Evolutionary conservation across 2,329 filamentous ascomycete genomes (phyloP).

Genomic region (Ceratocystis harringtonii): DNA sequence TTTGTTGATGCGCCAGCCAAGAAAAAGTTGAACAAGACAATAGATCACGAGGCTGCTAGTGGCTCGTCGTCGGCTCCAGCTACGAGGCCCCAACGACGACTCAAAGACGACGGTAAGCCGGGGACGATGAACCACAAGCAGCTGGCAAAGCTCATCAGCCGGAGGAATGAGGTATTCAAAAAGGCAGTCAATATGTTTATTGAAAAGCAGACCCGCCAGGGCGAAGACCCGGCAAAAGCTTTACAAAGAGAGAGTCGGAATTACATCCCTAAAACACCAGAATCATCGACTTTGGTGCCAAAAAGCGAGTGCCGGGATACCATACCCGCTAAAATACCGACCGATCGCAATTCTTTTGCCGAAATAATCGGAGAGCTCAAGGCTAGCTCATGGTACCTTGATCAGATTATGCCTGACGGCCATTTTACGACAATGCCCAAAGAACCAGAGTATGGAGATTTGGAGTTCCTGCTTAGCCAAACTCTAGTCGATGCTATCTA

Average conservation of each 20-base stretch:
- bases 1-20: constrained; percentile 55
- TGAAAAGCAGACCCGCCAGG: constrained; percentile 51
- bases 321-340: constrained; percentile 59
- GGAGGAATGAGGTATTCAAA: constrained; percentile 69
- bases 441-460: constrained; percentile 62
- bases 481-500: constrained; percentile 90
- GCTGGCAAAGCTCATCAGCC: constrained; percentile 51
- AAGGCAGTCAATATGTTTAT: constrained; percentile 65
- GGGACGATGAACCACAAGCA: constrained; percentile 10
- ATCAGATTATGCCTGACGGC: constrained; percentile 84
- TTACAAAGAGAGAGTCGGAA: constrained; percentile 52
- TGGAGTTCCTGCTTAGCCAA: constrained; percentile 78
- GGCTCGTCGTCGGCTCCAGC: not conserved
- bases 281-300: not conserved
- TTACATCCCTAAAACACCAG: constrained; percentile 24
- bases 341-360: constrained; percentile 61
- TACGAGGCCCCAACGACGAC: constrained; percentile 75
- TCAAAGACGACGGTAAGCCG: constrained; percentile 53
- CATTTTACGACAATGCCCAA: constrained; percentile 84
- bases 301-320: constrained; percentile 23
- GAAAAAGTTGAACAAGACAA: not conserved
- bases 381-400: constrained; percentile 70
- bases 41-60: not conserved
- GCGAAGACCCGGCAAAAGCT: constrained; percentile 49
- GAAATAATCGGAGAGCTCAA: constrained; percentile 80